phyloP scores from a whole-genome alignment of 1,284 basidiomycete species.

The Ganoderma sinense region DNA sequence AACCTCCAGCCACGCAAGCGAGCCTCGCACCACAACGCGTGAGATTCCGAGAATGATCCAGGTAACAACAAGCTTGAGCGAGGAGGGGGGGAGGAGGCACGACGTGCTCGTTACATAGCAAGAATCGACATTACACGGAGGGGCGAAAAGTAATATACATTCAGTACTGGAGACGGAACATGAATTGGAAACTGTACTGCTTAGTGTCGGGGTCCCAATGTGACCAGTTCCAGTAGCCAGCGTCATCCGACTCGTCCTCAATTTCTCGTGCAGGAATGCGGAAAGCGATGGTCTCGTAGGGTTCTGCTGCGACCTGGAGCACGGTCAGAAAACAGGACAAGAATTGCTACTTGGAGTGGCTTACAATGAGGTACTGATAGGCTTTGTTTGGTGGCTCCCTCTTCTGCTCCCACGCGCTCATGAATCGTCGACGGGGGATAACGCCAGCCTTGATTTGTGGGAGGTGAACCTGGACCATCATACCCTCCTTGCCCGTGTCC shows the following conservation, averaged over 20 bases:
- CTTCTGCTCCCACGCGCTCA: conserved; percentile 99
- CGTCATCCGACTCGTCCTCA: conserved; percentile 91
- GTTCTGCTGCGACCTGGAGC: conserved; percentile 92
- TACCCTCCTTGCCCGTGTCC: conserved; percentile 85
- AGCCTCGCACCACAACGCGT: not conserved
- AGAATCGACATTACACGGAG: conserved; percentile 11
- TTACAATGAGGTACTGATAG: conserved; percentile 95
- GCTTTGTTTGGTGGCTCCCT: conserved; percentile 94
- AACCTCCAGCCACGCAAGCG: not conserved
- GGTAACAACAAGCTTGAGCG: not conserved
- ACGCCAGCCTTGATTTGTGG: conserved; percentile 94
- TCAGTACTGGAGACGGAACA: conserved; percentile 80
- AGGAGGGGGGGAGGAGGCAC: not conserved
- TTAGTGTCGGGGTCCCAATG: conserved; percentile 98
- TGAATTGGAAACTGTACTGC: conserved; percentile 95
- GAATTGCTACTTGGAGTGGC: conserved; percentile 42
- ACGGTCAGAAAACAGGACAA: conserved; percentile 17
- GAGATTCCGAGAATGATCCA: not conserved
- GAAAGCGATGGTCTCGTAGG: conserved; percentile 99
- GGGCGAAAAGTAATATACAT: conserved; percentile 26
- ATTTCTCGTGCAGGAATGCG: conserved; percentile 98
- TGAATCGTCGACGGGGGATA: conserved; percentile 89
- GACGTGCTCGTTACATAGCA: not conserved
- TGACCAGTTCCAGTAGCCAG: conserved; percentile 93
- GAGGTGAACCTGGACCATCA: conserved; percentile 96